Evolutionary conservation across 768 basidiomycete species (phyloP), one percentile per base, ranked within the genome.

Genomic region (Pisolithus albus): DNA sequence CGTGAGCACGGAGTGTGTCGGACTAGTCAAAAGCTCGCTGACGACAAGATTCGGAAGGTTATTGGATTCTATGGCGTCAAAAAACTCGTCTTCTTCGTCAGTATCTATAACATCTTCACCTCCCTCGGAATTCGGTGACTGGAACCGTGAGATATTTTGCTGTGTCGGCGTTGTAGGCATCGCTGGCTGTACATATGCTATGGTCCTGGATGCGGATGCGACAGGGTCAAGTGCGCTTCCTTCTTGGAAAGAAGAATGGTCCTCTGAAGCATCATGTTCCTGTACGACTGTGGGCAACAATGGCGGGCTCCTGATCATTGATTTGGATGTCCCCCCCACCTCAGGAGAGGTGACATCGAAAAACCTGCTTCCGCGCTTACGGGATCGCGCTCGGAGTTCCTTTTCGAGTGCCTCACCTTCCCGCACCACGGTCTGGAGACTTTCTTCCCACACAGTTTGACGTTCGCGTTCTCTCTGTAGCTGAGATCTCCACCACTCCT

Each of bases 11-110:
- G 62, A 68, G 54, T 57, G 72, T 46, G 51, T 68, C 44, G 75
- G 77, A 52, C 75, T 75, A 21, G 76, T 70, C n/a, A 91, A 75
- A 11, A 78, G 75, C 24, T 83, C 76, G 46, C 81, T 78, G 16
- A 94, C 76, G 24, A 86, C 69, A 15, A 94, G 73, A 60, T 86
- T 89, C 5, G 89, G 88, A 0, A 94, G 70, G 39, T 75, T 82
- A 44, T 86, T 86, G 15, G 82, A 68, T 63, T 97, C 94, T 61
- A 97, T 93, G 28, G 95, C 94, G 65, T 97, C 95, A 63, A 95
- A 97, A 69, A 97, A 97, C 67, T 98, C 93, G 68, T 97, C 95
- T 61, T 93, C 88, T 40, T 90, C 88, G 59, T 88, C 87, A 1
- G 85, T 86, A 50, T 78, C 79, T 19, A 60, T 59, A 1, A 49